Conservation (phyloP, 1,139 yeast species). For the Suhomyces chickasaworum region DNA sequence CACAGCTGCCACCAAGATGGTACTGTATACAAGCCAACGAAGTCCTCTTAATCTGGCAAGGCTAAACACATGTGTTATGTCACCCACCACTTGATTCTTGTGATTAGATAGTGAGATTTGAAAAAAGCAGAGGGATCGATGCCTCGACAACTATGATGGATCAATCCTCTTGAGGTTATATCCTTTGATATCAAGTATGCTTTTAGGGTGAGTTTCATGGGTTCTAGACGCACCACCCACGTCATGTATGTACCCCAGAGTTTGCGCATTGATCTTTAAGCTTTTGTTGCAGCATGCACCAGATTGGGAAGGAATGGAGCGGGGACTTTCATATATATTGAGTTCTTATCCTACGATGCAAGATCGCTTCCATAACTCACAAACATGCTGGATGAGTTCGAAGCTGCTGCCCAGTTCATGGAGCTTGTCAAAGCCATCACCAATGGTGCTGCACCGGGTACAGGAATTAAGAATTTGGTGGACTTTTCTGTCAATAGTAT, state of each 20-base stretch:
- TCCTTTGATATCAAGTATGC: too few species aligned
- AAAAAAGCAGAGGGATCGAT: too few species aligned
- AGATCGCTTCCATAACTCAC: background rate
- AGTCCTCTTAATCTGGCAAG: too few species aligned
- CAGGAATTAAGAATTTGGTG: constrained; percentile 45
- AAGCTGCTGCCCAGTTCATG: constrained; percentile 30
- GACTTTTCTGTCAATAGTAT: constrained; percentile 30
- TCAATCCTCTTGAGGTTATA: too few species aligned
- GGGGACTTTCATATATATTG: background rate
- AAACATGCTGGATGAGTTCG: constrained; percentile 4
- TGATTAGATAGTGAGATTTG: too few species aligned
- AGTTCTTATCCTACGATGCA: background rate
- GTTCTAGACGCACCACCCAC: background rate
- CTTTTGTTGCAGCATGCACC: background rate
- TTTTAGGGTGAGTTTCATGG: too few species aligned
- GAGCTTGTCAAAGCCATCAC: constrained; percentile 31
- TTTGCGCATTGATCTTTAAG: background rate
- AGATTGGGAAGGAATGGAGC: background rate
- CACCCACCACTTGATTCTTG: background rate
- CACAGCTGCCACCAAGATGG: background rate
- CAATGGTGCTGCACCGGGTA: constrained; percentile 53
- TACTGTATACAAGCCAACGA: background rate
- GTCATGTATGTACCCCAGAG: background rate
- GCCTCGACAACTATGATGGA: too few species aligned
- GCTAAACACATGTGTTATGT: background rate